Conservation (phyloP, 1,284 basidiomycete species). For the Ganoderma boninense region DNA sequence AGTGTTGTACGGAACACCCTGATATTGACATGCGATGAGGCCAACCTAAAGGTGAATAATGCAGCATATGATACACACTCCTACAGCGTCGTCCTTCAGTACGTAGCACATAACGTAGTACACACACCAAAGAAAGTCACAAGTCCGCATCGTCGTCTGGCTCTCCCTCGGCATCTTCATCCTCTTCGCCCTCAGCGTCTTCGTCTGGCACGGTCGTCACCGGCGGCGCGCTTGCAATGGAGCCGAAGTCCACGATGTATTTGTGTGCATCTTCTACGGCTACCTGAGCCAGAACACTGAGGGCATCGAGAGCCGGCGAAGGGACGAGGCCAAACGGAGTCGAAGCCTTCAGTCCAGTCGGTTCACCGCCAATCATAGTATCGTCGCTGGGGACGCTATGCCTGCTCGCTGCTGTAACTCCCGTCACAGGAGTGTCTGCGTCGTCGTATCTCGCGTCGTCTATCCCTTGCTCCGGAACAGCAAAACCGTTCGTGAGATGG, state of each 20-base stretch:
- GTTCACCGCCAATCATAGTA: slow-evolving; percentile 49
- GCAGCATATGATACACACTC: slow-evolving; percentile 31
- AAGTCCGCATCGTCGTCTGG: slow-evolving; percentile 34
- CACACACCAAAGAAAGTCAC: slow-evolving; percentile 28
- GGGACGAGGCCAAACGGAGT: slow-evolving; percentile 16
- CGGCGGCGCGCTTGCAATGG: not conserved
- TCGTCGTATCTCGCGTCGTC: slow-evolving; percentile 58
- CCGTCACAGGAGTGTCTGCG: slow-evolving; percentile 59
- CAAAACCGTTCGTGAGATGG: not conserved
- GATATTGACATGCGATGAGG: not conserved
- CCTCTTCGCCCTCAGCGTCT: slow-evolving; percentile 45
- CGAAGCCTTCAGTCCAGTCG: slow-evolving; percentile 32
- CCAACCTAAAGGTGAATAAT: slow-evolving; percentile 49
- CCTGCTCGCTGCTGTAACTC: slow-evolving; percentile 49
- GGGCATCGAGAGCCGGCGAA: slow-evolving; percentile 7
- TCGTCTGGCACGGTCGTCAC: slow-evolving; percentile 27
- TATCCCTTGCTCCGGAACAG: slow-evolving; percentile 15
- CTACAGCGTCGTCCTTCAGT: slow-evolving; percentile 28
- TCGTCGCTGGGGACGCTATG: slow-evolving; percentile 67
- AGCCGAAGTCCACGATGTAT: slow-evolving; percentile 7
- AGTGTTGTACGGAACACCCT: not conserved
- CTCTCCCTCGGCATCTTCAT: slow-evolving; percentile 47
- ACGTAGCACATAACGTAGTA: slow-evolving; percentile 29
- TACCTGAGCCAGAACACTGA: slow-evolving; percentile 19
- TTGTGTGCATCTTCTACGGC: slow-evolving; percentile 14